phyloP scores from a whole-genome alignment of 192 early-diverging fungal genomes.

The Gryganskiella cystojenkinii region DNA sequence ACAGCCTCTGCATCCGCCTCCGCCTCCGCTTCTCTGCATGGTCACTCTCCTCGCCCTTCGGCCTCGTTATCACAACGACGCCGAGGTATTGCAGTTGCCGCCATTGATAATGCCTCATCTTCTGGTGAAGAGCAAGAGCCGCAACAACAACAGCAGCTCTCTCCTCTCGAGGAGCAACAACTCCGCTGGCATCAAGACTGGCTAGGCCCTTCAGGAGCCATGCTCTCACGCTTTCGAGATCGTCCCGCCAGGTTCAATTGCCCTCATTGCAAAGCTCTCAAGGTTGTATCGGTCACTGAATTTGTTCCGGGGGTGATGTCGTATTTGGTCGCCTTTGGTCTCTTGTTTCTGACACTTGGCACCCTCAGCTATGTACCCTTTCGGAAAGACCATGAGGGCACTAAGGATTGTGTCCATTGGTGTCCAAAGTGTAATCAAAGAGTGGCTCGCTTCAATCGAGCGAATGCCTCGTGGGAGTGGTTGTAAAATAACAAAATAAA shows the following conservation, averaged over 20 bases:
- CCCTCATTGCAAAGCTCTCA: constrained; percentile 40
- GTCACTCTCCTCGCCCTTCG: too few species aligned
- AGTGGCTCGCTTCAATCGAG: constrained; percentile 33
- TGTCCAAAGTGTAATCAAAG: constrained; percentile 23
- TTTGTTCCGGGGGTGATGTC: constrained; percentile 44
- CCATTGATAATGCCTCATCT: too few species aligned
- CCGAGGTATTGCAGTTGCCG: too few species aligned
- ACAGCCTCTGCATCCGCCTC: too few species aligned
- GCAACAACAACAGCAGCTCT: neutral
- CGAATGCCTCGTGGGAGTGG: constrained; percentile 44
- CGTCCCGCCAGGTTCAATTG: constrained; percentile 43
- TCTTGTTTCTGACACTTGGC: constrained; percentile 39
- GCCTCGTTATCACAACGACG: too few species aligned
- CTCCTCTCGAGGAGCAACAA: constrained; percentile 28
- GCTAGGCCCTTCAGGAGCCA: constrained; percentile 45
- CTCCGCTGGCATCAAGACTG: constrained; percentile 43
- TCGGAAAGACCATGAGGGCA: constrained; percentile 33
- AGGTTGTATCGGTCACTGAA: constrained; percentile 37
- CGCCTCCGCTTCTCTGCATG: too few species aligned
- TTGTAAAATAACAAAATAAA: too few species aligned
- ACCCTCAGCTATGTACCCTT: constrained; percentile 33
- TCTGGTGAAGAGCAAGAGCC: neutral
- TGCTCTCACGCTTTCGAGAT: constrained; percentile 38
- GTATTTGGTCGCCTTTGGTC: constrained; percentile 38
- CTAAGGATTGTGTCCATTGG: constrained; percentile 50